Evolutionary conservation across 139 green algal genomes (phyloP), one percentile per base, ranked within the genome.

Genomic region (Gonium pectorale): DNA sequence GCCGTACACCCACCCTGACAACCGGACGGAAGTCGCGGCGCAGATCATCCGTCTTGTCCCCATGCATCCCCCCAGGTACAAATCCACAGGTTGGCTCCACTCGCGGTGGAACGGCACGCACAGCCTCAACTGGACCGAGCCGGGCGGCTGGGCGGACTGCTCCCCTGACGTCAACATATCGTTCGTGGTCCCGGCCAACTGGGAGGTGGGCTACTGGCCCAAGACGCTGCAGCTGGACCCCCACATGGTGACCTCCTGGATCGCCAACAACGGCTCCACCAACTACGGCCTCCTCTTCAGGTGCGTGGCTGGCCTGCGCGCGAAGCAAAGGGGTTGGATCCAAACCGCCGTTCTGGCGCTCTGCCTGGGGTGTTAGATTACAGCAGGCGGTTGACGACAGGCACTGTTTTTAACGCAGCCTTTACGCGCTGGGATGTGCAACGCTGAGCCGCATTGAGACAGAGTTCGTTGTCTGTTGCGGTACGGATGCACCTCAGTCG

Each of bases 281-380:
- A 86, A 86, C 67, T 79, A 86, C 37, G 79, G 79, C 9, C 37
- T 86, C 26, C 56, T 86, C 51, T 71, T 86, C 79, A 86, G 79
- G 74, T 81, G 37, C 41, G 74, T 43, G 13, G n/a, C n/a, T n/a
- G n/a, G n/a, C n/a, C n/a, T n/a, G n/a, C n/a, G n/a, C n/a, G n/a
- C n/a, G n/a, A n/a, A n/a, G n/a, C n/a, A n/a, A n/a, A n/a, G n/a
- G n/a, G n/a, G n/a, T n/a, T n/a, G n/a, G n/a, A n/a, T n/a, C n/a
- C n/a, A n/a, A n/a, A n/a, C n/a, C n/a, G n/a, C n/a, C n/a, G n/a
- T n/a, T n/a, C n/a, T n/a, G n/a, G n/a, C n/a, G n/a, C n/a, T n/a
- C n/a, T n/a, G n/a, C n/a, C n/a, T n/a, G n/a, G n/a, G n/a, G n/a
- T n/a, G n/a, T n/a, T n/a, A n/a, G n/a, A n/a, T n/a, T n/a, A n/a